Evolutionary conservation across 78 protist species (phyloP), one percentile per base, ranked within the genome.

Genomic region (Tieghemostelium lacteum): DNA sequence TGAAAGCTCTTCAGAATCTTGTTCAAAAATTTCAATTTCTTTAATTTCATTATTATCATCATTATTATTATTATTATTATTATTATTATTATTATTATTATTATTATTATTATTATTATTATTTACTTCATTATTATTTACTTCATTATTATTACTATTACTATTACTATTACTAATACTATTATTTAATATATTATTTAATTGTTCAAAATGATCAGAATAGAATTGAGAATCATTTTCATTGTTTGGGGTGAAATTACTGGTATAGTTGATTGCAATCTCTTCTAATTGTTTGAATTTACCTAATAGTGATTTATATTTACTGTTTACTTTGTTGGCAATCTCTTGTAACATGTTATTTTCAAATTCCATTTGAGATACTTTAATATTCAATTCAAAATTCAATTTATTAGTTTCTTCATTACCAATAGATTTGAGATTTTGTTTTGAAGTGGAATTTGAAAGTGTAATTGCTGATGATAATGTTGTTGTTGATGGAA

Each of bases 361-460:
- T 36, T 83, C 91, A 83, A 83, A 83, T 39, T 83, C 91, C 39
- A 83, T 42, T 70, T 83, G 91, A 60, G 91, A 83, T 29, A 83
- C 63, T 52, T 69, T 83, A 73, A 83, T 83, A 69, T 29, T 49
- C 2, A 67, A 73, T 28, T 83, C 80, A 69, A 83, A 83, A 19
- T 36, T 60, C 34, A 24, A 33, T 8, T 54, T 69, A 12, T 67
- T 58, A 40, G 29, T 71, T 36, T 45, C 77, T 33, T 52, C 39
- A 71, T n/a, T 33, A 24, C 24, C 29, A 45, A 45, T 10, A 14
- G 52, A 45, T 45, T 14, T 45, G 3, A 29, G 8, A 3, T 2
- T 7, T 60, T 60, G 65, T 28, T 31, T 20, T 3, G 71, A 28
- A 28, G 71, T 20, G 2, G 61, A 70, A 36, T 31, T 54, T 33